phyloP scores from a whole-genome alignment of 2,329 filamentous ascomycete genomes.

The Mycosphaerella arachidis region DNA sequence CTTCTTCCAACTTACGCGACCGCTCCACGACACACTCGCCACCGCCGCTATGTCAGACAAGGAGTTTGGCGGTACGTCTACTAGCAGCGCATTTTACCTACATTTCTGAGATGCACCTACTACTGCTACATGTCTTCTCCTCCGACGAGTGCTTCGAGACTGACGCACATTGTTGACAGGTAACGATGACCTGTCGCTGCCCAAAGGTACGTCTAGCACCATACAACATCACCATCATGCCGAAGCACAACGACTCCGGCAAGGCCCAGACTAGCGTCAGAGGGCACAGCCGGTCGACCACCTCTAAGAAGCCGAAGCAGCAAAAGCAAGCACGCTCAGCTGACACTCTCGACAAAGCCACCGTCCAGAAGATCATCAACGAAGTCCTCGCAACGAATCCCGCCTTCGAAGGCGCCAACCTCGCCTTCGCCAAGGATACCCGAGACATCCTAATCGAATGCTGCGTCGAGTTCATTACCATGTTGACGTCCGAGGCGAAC shows the following conservation, averaged over 20 bases:
- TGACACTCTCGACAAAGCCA: constrained; percentile 46
- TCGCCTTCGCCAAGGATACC: constrained; percentile 91
- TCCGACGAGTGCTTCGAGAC: not conserved
- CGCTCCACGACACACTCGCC: not conserved
- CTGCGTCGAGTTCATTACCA: constrained; percentile 97
- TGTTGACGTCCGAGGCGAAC: constrained; percentile 97
- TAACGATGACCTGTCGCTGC: constrained; percentile 57
- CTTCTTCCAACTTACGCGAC: not conserved
- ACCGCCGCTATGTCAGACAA: constrained; percentile 47
- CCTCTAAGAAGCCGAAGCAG: not conserved
- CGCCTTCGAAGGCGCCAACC: constrained; percentile 44
- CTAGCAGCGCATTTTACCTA: not conserved
- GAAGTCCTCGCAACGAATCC: constrained; percentile 79
- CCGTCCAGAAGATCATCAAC: constrained; percentile 78
- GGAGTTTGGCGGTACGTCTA: constrained; percentile 47
- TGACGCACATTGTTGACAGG: constrained; percentile 33
- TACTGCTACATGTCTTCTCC: not conserved
- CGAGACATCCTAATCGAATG: constrained; percentile 95
- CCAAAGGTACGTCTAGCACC: constrained; percentile 45
- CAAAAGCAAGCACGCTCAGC: not conserved
- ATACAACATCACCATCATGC: not conserved
- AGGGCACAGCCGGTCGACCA: not conserved
- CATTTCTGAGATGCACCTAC: not conserved
- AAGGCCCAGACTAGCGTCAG: not conserved
- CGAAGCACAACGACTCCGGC: not conserved